These are phyloP conservation scores for Balamuthia mandrillaris DNA, from an alignment of 208 protist genomes.

Conservation along the genomic window DNA sequence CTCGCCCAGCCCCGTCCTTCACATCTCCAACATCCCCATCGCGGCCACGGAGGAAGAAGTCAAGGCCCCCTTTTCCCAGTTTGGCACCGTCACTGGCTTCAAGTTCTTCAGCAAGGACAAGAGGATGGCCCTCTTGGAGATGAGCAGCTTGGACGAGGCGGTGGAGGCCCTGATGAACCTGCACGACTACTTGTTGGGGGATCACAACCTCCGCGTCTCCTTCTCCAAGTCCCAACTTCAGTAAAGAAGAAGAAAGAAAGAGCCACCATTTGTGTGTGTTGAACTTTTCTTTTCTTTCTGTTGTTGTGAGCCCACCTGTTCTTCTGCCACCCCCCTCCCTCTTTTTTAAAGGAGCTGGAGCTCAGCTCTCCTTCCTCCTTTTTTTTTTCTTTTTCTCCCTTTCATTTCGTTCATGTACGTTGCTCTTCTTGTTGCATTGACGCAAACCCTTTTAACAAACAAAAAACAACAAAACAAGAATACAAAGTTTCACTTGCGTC, in stretches of 20 bases:
- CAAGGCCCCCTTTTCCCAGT: conserved; percentile 27
- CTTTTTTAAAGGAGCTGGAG: too few species aligned
- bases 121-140: conserved; percentile 57
- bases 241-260: background rate
- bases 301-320: background rate
- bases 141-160: conserved; percentile 33
- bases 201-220: conserved; percentile 50
- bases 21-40: conserved; percentile 52
- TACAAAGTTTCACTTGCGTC: too few species aligned
- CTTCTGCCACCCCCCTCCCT: too few species aligned
- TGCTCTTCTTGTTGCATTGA: too few species aligned
- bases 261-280: background rate
- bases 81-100: conserved; percentile 38
- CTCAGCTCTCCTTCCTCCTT: too few species aligned
- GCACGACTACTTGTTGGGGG: conserved; percentile 38
- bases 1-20: conserved; percentile 47
- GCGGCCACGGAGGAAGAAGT: conserved; percentile 45
- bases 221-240: conserved; percentile 49
- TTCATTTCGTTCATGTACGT: too few species aligned
- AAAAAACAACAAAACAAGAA: too few species aligned
- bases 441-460: too few species aligned
- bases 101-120: conserved; percentile 54
- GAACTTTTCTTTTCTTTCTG: background rate
- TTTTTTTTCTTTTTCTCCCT: too few species aligned
- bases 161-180: conserved; percentile 48